Evolutionary conservation across 768 basidiomycete species (phyloP).

Genomic region (Suillus brevipes): DNA sequence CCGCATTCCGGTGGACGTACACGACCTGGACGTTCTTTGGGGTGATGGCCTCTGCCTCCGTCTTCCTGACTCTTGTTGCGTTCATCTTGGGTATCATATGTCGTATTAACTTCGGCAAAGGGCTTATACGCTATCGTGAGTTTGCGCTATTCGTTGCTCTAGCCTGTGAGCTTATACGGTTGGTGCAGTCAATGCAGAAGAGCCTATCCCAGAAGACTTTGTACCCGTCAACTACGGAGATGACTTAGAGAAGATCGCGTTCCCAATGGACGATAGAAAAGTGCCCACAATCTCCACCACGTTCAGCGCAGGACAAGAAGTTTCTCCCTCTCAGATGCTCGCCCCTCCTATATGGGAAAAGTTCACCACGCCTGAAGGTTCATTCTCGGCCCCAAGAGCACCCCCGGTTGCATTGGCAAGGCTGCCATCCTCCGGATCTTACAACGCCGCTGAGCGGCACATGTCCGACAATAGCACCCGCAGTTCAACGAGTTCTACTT

Average conservation of each 20-base stretch:
- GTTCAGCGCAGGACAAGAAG: conserved; percentile 35
- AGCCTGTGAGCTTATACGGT: conserved; percentile 6
- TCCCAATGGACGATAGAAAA: conserved; percentile 52
- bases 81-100: conserved; percentile 67
- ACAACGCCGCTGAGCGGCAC: conserved; percentile 23
- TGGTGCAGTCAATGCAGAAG: conserved; percentile 53
- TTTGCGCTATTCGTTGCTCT: conserved; percentile 9
- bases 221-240: conserved; percentile 26
- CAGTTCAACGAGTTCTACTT: conserved; percentile 12
- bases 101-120: conserved; percentile 76
- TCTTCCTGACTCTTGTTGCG: conserved; percentile 52
- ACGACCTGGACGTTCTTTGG: conserved; percentile 74
- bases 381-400: background rate
- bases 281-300: conserved; percentile 55
- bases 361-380: conserved; percentile 21
- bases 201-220: conserved; percentile 48
- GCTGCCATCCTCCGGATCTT: conserved; percentile 27
- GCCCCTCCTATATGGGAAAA: conserved; percentile 23
- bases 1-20: conserved; percentile 77
- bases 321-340: conserved; percentile 41
- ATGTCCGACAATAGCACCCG: conserved; percentile 6
- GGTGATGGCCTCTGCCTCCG: conserved; percentile 58
- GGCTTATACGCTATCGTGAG: conserved; percentile 66
- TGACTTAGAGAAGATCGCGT: conserved; percentile 60
- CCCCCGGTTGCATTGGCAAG: conserved; percentile 40